Evolutionary conservation across 176 grass and related monocot genomes (phyloP).

Genomic region (Juncus inflexus): DNA sequence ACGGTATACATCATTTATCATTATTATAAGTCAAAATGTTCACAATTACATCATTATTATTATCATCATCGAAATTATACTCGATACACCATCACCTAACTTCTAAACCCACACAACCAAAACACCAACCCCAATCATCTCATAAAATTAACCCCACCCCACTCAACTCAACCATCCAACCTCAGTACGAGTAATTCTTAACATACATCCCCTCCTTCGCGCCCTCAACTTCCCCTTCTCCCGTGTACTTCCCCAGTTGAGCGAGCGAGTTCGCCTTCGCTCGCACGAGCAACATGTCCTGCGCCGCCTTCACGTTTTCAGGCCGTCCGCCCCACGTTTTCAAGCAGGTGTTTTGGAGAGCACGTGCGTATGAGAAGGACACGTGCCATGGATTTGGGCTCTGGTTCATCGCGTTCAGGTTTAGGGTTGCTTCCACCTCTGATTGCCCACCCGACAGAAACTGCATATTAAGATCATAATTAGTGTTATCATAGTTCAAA

Average conservation of each 20-base stretch:
- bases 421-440: constrained; percentile 87
- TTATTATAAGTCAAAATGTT: too few species aligned
- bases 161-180: too few species aligned
- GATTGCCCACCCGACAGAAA: constrained; percentile 97
- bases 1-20: too few species aligned
- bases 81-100: too few species aligned
- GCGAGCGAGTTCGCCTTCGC: constrained; percentile 93
- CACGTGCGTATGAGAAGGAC: constrained; percentile 88
- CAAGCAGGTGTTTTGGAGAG: constrained; percentile 96
- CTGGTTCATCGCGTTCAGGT: constrained; percentile 99
- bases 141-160: too few species aligned
- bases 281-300: constrained; percentile 59
- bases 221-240: constrained; percentile 69
- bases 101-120: too few species aligned
- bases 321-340: constrained; percentile 90
- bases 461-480: constrained; percentile 11
- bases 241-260: constrained; percentile 89
- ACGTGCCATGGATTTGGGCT: constrained; percentile 87
- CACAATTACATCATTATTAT: too few species aligned
- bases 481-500: too few species aligned
- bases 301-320: constrained; percentile 79
- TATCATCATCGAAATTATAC: too few species aligned
- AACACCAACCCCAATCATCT: too few species aligned
- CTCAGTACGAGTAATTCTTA: constrained; percentile 95
- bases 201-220: constrained; percentile 85